Conservation (phyloP, 2,329 filamentous ascomycete species). For the Keithomyces neogunnii region DNA sequence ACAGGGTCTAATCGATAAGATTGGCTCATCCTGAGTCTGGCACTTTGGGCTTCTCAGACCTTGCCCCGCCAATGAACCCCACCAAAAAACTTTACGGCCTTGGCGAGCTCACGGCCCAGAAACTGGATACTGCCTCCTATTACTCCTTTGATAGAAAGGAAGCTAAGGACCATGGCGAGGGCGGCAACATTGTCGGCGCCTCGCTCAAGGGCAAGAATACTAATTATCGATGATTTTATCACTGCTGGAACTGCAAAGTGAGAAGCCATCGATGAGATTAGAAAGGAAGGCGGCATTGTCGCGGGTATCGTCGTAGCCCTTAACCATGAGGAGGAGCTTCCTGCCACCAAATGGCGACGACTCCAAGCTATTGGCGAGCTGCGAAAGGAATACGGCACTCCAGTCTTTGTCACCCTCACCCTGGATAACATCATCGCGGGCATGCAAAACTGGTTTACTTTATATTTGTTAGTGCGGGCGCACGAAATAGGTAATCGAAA, state of each 20-base stretch:
- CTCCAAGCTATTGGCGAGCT: constrained; percentile 72
- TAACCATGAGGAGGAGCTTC: constrained; percentile 78
- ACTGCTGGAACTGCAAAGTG: constrained; percentile 91
- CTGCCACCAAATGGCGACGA: constrained; percentile 55
- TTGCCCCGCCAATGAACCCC: constrained; percentile 8
- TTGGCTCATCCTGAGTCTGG: neutral
- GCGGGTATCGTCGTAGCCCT: constrained; percentile 84
- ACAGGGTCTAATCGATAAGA: constrained; percentile 17
- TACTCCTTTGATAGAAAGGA: constrained; percentile 93
- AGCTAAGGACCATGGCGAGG: constrained; percentile 91
- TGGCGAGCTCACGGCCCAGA: constrained; percentile 54
- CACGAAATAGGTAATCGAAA: neutral
- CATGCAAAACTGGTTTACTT: constrained; percentile 35
- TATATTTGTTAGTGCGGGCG: neutral
- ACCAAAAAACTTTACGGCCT: constrained; percentile 30
- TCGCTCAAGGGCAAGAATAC: constrained; percentile 76
- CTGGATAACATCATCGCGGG: constrained; percentile 75
- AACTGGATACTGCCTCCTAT: constrained; percentile 61
- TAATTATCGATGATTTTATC: constrained; percentile 95
- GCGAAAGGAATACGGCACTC: constrained; percentile 72
- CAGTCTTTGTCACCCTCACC: constrained; percentile 75
- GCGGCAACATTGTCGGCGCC: constrained; percentile 85
- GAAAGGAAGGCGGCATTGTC: constrained; percentile 73
- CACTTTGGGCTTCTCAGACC: neutral
- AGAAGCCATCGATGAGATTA: constrained; percentile 85